These are phyloP conservation scores for Linanthus parryae DNA, from an alignment of 148 eudicot genomes.

Conservation along the genomic window DNA sequence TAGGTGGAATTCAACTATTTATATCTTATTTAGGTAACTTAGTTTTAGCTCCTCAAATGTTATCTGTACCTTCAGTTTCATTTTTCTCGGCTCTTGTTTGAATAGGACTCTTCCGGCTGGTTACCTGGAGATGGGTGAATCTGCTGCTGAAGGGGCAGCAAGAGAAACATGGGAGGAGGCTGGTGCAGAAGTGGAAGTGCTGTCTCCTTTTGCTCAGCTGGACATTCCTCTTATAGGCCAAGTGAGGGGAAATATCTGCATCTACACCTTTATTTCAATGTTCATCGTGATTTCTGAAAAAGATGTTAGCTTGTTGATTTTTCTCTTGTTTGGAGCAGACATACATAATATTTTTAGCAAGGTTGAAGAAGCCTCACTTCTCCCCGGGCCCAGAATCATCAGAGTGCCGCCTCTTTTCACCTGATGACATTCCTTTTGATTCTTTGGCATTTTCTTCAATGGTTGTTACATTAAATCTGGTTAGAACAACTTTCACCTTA, in stretches of 20 bases:
- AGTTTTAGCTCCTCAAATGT: no score
- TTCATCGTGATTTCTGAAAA: not conserved
- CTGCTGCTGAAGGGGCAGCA: conserved; percentile 90
- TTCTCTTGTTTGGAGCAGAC: conserved; percentile 50
- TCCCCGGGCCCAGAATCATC: conserved; percentile 94
- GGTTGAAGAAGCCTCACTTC: conserved; percentile 76
- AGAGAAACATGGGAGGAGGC: conserved; percentile 97
- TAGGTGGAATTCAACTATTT: no score
- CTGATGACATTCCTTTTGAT: conserved; percentile 82
- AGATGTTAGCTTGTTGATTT: conserved; percentile 13
- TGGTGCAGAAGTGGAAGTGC: conserved; percentile 77
- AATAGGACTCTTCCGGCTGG: conserved; percentile 98
- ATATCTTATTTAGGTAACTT: no score
- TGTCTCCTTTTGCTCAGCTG: conserved; percentile 81
- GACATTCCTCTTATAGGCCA: conserved; percentile 99
- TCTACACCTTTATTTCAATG: conserved; percentile 1
- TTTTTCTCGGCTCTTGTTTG: not conserved
- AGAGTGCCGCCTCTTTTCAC: conserved; percentile 72
- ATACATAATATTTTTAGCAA: conserved; percentile 82
- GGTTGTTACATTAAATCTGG: conserved; percentile 85
- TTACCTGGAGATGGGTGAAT: conserved; percentile 96
- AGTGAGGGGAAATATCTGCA: conserved; percentile 34
- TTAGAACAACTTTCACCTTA: conserved; percentile 17
- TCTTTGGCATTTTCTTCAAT: conserved; percentile 93
- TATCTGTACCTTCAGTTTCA: no score